These are phyloP conservation scores for Crotalaria pallida DNA, from an alignment of 306 rosid species.

Conservation along the genomic window DNA sequence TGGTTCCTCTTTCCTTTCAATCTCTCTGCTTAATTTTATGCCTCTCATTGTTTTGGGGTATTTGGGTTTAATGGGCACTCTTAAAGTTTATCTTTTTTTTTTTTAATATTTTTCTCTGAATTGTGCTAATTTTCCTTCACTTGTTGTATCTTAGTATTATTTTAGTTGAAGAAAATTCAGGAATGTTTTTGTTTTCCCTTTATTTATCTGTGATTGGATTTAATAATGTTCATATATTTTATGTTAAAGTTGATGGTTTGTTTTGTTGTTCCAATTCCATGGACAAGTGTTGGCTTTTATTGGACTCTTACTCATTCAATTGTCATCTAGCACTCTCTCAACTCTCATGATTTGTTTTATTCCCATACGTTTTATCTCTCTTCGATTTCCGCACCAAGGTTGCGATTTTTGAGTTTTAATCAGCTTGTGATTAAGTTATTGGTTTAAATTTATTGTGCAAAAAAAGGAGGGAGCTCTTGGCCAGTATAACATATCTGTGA, in stretches of 20 bases:
- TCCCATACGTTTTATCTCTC: background rate
- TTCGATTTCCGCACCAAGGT: background rate
- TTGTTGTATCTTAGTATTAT: background rate
- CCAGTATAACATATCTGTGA: background rate
- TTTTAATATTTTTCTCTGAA: background rate
- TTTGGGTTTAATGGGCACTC: conserved; percentile 13
- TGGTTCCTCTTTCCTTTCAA: background rate
- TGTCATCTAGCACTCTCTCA: background rate
- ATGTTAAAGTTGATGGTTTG: background rate
- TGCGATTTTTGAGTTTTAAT: background rate
- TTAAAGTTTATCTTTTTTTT: conserved; percentile 1
- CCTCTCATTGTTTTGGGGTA: background rate
- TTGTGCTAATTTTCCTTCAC: background rate
- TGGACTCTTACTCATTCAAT: background rate
- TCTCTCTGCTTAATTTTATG: background rate
- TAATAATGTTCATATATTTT: background rate
- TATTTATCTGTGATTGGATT: background rate
- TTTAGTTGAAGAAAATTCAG: background rate
- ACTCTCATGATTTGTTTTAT: background rate
- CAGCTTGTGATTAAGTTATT: background rate
- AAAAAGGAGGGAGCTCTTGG: background rate
- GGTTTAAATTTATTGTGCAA: background rate
- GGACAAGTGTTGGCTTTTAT: background rate
- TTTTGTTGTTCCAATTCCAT: background rate
- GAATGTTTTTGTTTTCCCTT: background rate